These are phyloP conservation scores for Jamesozyma spencerorum DNA, from an alignment of 805 yeast genomes.

Conservation along the genomic window DNA sequence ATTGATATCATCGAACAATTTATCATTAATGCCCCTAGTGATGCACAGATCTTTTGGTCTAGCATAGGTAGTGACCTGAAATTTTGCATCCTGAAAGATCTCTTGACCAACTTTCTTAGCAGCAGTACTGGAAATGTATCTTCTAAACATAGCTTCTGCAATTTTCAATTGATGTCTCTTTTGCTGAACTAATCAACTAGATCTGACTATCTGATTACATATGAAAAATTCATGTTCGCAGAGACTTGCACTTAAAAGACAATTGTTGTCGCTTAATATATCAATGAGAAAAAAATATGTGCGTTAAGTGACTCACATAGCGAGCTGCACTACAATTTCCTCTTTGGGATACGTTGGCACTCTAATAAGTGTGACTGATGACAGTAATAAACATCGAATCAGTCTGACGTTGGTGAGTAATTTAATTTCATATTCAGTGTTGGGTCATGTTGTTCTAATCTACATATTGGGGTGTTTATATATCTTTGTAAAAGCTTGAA, in stretches of 20 bases:
- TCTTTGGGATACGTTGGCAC: not conserved
- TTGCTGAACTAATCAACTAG: not conserved
- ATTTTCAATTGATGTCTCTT: too few relatives aligned
- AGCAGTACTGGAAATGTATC: conserved; percentile 11
- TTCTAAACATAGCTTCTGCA: conserved; percentile 13
- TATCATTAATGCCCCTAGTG: conserved; percentile 74
- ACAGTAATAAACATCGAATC: too few relatives aligned
- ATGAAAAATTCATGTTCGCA: conserved; percentile 8
- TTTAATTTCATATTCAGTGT: too few relatives aligned
- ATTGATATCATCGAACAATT: conserved; percentile 64
- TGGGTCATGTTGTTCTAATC: too few relatives aligned
- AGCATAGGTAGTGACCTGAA: conserved; percentile 66
- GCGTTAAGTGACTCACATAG: conserved; percentile 14
- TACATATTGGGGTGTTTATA: too few relatives aligned
- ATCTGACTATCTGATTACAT: not conserved
- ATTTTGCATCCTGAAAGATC: conserved; percentile 6
- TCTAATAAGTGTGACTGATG: too few relatives aligned
- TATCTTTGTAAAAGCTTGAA: too few relatives aligned
- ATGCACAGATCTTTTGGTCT: conserved; percentile 64
- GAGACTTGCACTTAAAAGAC: conserved; percentile 16
- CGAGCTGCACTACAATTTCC: conserved; percentile 4
- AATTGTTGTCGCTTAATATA: not conserved
- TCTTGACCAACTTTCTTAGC: conserved; percentile 8
- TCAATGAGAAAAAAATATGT: not conserved
- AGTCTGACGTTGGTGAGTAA: too few relatives aligned